Conservation (phyloP, 768 basidiomycete species). For the Kwoniella shandongensis region DNA sequence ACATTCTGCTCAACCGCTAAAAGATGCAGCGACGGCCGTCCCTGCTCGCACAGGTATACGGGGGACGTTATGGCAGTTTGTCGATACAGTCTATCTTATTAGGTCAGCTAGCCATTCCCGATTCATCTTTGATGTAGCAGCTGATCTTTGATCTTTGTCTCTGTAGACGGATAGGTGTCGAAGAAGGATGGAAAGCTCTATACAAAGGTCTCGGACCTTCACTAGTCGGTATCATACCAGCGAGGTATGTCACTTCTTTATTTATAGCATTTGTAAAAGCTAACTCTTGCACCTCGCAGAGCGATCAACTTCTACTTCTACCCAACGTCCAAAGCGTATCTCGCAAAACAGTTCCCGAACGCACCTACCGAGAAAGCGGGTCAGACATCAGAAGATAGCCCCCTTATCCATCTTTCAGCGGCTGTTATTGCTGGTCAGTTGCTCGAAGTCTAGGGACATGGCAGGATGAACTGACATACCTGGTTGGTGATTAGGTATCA, state of each 20-base stretch:
- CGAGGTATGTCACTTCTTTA: conserved; percentile 57
- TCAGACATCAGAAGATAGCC: conserved; percentile 76
- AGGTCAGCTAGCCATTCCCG: conserved; percentile 68
- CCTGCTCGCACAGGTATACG: conserved; percentile 50
- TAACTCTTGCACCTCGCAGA: conserved; percentile 27
- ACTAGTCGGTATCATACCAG: conserved; percentile 90
- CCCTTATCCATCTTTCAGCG: conserved; percentile 78
- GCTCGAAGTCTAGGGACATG: not conserved
- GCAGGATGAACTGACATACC: conserved; percentile 1
- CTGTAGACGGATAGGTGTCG: conserved; percentile 66
- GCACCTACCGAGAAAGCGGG: conserved; percentile 37
- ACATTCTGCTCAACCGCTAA: conserved; percentile 16
- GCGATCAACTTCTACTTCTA: conserved; percentile 98
- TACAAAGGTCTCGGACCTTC: conserved; percentile 95
- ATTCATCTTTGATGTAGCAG: not conserved
- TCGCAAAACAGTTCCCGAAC: conserved; percentile 68
- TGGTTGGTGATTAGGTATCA: conserved; percentile 60
- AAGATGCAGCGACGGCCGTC: conserved; percentile 50
- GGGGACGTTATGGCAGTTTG: conserved; percentile 83
- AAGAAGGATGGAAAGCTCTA: conserved; percentile 83
- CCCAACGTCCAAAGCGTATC: conserved; percentile 90
- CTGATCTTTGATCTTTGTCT: not conserved
- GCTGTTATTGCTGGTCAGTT: conserved; percentile 67
- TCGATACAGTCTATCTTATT: conserved; percentile 87
- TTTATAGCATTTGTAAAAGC: not conserved